Evolutionary conservation across 148 eudicot species (phyloP), one percentile per base, ranked within the genome.

Genomic region (Polygonum maritimum): DNA sequence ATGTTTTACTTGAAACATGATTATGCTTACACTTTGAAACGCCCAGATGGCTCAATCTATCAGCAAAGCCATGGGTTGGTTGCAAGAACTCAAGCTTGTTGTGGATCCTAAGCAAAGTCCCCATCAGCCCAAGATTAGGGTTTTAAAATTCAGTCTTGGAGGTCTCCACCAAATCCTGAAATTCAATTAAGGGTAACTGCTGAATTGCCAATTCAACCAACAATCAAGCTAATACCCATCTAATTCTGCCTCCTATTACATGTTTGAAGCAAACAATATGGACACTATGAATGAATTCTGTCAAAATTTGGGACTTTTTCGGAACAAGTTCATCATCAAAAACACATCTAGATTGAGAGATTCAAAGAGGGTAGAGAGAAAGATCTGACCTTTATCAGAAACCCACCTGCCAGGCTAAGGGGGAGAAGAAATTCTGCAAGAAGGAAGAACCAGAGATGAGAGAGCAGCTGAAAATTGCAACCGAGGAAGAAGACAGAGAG

Each of bases 11-110:
- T 40, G 79, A 2, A 54, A 75, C 80, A 35, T 80, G 82, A n/a
- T 7, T 6, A 7, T 49, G 77, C 11, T 82, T 80, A 26, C 82
- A 79, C 78, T 81, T 90, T 45, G 80, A 60, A 52, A 73, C 74
- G 48, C 78, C 78, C 48, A 91, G 86, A 80, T 75, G 55, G 78
- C 81, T 63, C 10, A 75, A 76, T 85, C 86, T 90, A 71, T 86
- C 89, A 70, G 86, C 74, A 86, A 85, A 88, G 51, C 90, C 91
- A 82, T 81, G 79, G 74, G 78, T 47, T 48, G 94, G 96, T 74
- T 81, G 86, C 81, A 87, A 86, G 81, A 89, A 88, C 47, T 89
- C 92, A 83, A 92, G 86, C 87, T 88, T 92, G 77, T 82, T 86
- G 80, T 86, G 91, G 75, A 88, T 86, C 80, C 87, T 88, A 74